Evolutionary conservation across 768 basidiomycete species (phyloP).

Genomic region (Gymnopilus junonius): DNA sequence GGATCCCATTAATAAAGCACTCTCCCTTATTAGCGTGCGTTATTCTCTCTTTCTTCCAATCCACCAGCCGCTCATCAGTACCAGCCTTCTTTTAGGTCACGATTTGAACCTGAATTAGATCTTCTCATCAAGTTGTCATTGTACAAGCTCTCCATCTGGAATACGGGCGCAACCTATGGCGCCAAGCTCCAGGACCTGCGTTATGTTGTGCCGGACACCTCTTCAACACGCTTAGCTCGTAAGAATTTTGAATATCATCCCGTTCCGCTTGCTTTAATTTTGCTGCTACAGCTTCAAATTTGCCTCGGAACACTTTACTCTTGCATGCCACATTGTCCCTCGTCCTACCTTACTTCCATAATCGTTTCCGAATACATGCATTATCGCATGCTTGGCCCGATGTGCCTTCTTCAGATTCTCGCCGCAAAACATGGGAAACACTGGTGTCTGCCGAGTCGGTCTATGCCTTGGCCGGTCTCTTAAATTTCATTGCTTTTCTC

Average conservation of each 20-base stretch:
- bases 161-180: constrained; percentile 80
- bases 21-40: constrained; percentile 70
- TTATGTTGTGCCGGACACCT: constrained; percentile 46
- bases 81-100: constrained; percentile 61
- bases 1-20: constrained; percentile 78
- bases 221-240: constrained; percentile 35
- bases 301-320: constrained; percentile 63
- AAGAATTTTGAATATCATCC: constrained; percentile 28
- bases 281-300: constrained; percentile 55
- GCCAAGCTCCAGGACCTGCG: constrained; percentile 80
- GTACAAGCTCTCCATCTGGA: constrained; percentile 86
- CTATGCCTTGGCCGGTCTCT: constrained; percentile 62
- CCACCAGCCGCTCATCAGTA: constrained; percentile 11
- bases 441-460: constrained; percentile 70
- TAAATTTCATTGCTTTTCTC: constrained; percentile 84
- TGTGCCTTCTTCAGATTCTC: constrained; percentile 76
- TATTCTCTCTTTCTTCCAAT: not conserved
- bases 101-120: constrained; percentile 75
- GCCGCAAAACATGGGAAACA: constrained; percentile 74
- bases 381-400: constrained; percentile 92
- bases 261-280: constrained; percentile 10
- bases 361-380: constrained; percentile 73
- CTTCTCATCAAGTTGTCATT: constrained; percentile 72
- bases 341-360: constrained; percentile 78
- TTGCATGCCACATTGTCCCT: constrained; percentile 77